A percentile compares a stretch with the other conserved stretches of the same genome.
phyloP scores from a whole-genome alignment of 306 rosid species.

The Sicyos edulis region DNA sequence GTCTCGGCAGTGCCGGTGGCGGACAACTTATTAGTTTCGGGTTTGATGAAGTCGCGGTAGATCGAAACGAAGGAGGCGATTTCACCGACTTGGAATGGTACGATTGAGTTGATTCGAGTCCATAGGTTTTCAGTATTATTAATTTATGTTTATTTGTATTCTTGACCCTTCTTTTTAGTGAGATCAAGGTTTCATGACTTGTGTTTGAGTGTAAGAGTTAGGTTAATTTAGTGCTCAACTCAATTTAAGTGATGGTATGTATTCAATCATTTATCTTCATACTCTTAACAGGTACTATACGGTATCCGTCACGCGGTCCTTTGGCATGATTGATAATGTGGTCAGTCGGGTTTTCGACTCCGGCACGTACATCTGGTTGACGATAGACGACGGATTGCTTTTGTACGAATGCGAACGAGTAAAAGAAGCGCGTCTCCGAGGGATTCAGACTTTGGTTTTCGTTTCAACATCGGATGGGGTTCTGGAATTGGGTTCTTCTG shows the following conservation, averaged over 20 bases:
- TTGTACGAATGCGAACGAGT: slow-evolving; percentile 37
- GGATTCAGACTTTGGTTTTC: slow-evolving; percentile 38
- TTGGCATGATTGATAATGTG: slow-evolving; percentile 14
- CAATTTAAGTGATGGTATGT: not conserved
- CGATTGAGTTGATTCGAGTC: not conserved
- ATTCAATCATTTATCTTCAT: not conserved
- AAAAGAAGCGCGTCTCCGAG: slow-evolving; percentile 33
- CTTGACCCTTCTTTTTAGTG: too few species aligned
- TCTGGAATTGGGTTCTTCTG: slow-evolving; percentile 38
- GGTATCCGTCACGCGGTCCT: slow-evolving; percentile 23
- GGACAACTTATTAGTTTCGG: not conserved
- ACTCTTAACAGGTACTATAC: slow-evolving; percentile 22
- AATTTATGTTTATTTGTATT: too few species aligned
- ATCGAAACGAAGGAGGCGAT: not conserved
- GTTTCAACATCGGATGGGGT: slow-evolving; percentile 33
- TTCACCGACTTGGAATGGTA: slow-evolving; percentile 30
- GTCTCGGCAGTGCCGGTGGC: not conserved
- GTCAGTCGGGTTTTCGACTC: slow-evolving; percentile 30
- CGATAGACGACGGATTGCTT: slow-evolving; percentile 26
- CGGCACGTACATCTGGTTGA: slow-evolving; percentile 36
- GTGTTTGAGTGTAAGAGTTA: too few species aligned
- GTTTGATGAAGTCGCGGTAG: not conserved
- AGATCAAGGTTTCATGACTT: too few species aligned
- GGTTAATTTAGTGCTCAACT: too few species aligned
- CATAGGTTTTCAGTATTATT: not conserved